A percentile compares a stretch with the other conserved stretches of the same genome.
Conservation (phyloP, 2,329 filamentous ascomycete species). For the Plectosphaerella cucumerina region DNA sequence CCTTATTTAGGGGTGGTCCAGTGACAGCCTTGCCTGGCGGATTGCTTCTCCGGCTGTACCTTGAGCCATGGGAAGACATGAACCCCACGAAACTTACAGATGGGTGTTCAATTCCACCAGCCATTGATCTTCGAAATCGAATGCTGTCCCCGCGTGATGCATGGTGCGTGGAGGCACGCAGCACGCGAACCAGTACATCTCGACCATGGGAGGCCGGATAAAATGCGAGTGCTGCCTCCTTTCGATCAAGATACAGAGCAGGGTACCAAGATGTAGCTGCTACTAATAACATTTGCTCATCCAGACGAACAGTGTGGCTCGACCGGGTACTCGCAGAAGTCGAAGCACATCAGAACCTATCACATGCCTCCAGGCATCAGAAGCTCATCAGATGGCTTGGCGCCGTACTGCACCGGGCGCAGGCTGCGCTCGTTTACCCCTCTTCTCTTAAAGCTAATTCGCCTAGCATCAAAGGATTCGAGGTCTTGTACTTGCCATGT, state of each 20-base stretch:
- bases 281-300: conserved; percentile 2
- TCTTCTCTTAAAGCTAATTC: too few species aligned
- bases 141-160: neutral
- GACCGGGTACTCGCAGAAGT: neutral
- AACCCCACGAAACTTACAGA: too few species aligned
- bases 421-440: too few species aligned
- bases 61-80: too few species aligned
- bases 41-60: too few species aligned
- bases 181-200: neutral
- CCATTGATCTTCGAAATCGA: neutral
- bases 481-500: too few species aligned
- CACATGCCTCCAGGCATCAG: neutral
- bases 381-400: too few species aligned
- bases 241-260: neutral
- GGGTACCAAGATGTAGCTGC: neutral
- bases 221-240: neutral
- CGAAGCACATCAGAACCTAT: neutral
- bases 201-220: neutral
- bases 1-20: neutral
- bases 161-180: neutral
- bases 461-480: too few species aligned
- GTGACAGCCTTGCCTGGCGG: neutral
- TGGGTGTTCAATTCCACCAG: neutral
- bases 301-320: neutral
- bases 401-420: too few species aligned